Evolutionary conservation across 2,329 filamentous ascomycete species (phyloP).

Genomic region (Penicillium sclerotigenum): DNA sequence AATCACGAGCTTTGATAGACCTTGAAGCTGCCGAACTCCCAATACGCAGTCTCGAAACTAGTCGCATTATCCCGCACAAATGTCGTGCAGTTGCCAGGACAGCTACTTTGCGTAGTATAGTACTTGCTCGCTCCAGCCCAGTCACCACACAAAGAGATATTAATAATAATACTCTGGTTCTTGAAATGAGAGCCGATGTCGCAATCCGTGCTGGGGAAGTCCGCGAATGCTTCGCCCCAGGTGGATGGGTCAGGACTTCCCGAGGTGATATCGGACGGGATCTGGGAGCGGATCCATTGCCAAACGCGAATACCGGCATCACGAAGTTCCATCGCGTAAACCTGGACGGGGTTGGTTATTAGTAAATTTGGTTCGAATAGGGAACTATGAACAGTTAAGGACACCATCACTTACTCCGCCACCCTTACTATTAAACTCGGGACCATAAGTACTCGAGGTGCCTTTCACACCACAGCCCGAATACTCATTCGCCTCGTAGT

Average conservation of each 20-base stretch:
- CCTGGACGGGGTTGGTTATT: slow-evolving; percentile 16
- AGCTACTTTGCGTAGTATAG: slow-evolving; percentile 33
- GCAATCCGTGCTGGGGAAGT: slow-evolving; percentile 64
- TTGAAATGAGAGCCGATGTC: slow-evolving; percentile 58
- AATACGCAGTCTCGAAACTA: slow-evolving; percentile 60
- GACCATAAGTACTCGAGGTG: slow-evolving; percentile 48
- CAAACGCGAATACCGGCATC: slow-evolving; percentile 62
- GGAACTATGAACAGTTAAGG: neutral
- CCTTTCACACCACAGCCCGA: slow-evolving; percentile 58
- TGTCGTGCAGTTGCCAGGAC: slow-evolving; percentile 55
- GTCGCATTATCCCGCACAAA: slow-evolving; percentile 57
- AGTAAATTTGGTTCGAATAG: neutral
- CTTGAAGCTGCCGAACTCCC: slow-evolving; percentile 62
- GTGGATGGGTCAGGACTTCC: slow-evolving; percentile 56
- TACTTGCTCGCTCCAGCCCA: slow-evolving; percentile 43
- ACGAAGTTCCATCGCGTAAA: slow-evolving; percentile 63
- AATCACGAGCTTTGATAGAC: slow-evolving; percentile 49
- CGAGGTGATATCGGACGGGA: slow-evolving; percentile 55
- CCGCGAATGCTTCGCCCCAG: slow-evolving; percentile 63
- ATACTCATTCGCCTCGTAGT: slow-evolving; percentile 52
- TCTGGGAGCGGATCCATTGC: slow-evolving; percentile 52
- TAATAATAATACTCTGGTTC: slow-evolving; percentile 64
- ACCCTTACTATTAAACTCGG: slow-evolving; percentile 52
- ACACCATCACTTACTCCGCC: slow-evolving; percentile 46
- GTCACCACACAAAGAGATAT: slow-evolving; percentile 63